Evolutionary conservation across 345 rosid genomes (phyloP).

Genomic region (Trapa bicornis): DNA sequence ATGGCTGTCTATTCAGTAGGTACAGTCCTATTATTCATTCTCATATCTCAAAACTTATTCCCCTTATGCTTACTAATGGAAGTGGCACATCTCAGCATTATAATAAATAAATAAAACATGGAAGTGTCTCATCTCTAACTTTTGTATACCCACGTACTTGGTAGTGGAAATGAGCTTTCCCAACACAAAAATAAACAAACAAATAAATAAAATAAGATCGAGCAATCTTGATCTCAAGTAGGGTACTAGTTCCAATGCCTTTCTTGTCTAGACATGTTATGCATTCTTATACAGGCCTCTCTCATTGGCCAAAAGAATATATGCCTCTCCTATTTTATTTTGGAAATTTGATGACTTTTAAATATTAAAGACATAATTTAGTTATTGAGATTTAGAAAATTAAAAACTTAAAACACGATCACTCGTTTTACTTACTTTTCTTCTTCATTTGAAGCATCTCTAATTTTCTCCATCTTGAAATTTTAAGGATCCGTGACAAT

Average conservation of each 20-base stretch:
- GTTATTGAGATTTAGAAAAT: too few species aligned
- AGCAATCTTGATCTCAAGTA: not conserved
- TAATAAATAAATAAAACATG: too few species aligned
- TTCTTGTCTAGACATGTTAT: not conserved
- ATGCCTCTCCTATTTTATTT: too few species aligned
- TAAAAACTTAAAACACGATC: too few species aligned
- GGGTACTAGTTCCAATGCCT: not conserved
- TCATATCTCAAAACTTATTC: not conserved
- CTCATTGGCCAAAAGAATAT: too few species aligned
- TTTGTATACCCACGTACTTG: not conserved
- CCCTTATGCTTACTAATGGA: not conserved
- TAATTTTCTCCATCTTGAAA: not conserved
- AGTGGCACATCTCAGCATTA: not conserved
- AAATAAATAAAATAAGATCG: too few species aligned
- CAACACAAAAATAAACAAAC: too few species aligned
- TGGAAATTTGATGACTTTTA: too few species aligned
- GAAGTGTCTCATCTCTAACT: not conserved
- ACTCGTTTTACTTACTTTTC: not conserved
- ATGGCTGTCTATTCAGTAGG: not conserved
- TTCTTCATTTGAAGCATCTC: not conserved
- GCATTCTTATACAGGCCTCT: not conserved
- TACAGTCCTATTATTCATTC: not conserved
- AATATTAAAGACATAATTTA: too few species aligned
- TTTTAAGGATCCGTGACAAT: not conserved
- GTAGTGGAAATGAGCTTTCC: not conserved